Conservation (phyloP, 495 filamentous ascomycete genomes). For the Penicillium canariense region DNA sequence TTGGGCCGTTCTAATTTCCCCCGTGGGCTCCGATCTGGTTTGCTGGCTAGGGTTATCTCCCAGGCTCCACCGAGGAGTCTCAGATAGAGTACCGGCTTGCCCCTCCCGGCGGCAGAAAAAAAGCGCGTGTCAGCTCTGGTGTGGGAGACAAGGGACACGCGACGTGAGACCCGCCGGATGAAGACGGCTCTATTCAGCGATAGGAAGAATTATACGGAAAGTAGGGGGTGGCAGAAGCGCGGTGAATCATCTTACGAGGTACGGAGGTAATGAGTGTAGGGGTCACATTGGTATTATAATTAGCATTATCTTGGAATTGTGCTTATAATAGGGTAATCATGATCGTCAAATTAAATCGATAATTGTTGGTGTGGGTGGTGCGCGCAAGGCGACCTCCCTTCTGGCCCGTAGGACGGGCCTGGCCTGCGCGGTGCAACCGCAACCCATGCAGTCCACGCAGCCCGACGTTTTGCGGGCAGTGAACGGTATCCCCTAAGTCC, state of each 20-base stretch:
- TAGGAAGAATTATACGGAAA: not conserved
- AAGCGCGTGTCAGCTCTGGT: constrained; percentile 14
- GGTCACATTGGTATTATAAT: constrained; percentile 1
- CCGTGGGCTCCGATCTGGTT: constrained; percentile 26
- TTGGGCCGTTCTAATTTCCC: constrained; percentile 26
- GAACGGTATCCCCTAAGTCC: not conserved
- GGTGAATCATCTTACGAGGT: not conserved
- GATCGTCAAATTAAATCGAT: not conserved
- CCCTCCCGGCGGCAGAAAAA: constrained; percentile 8
- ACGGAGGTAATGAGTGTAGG: not conserved
- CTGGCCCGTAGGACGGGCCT: not conserved
- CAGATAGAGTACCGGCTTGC: constrained; percentile 23
- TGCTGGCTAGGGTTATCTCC: constrained; percentile 18
- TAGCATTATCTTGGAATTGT: not conserved
- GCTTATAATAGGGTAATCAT: not conserved
- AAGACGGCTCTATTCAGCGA: not conserved
- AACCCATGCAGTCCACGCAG: not conserved
- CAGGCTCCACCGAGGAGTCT: constrained; percentile 17
- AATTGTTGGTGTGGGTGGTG: not conserved
- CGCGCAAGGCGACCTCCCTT: not conserved
- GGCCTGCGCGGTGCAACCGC: not conserved
- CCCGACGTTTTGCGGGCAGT: not conserved
- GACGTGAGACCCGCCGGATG: not conserved
- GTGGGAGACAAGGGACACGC: not conserved
- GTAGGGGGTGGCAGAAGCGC: not conserved